phyloP scores from a whole-genome alignment of 2,329 filamentous ascomycete genomes.

The Eutypa lata region DNA sequence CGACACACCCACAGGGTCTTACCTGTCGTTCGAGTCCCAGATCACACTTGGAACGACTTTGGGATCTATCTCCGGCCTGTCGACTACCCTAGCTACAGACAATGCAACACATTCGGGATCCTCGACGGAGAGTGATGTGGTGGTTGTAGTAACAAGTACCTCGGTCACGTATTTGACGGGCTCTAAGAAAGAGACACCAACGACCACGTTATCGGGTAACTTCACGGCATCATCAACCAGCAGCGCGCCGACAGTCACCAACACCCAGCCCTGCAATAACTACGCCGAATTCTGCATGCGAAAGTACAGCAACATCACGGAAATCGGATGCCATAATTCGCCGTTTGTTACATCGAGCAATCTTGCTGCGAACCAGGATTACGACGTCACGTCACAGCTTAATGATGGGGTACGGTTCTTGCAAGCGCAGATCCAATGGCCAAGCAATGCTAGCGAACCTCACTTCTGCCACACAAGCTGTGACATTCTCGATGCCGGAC shows the following conservation, averaged over 20 bases:
- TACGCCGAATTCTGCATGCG: conserved; percentile 73
- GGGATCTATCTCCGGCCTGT: conserved; percentile 22
- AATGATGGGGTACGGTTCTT: conserved; percentile 71
- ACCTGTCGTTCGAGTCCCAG: conserved; percentile 41
- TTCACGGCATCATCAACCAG: conserved; percentile 41
- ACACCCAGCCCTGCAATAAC: conserved; percentile 78
- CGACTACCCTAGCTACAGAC: conserved; percentile 24
- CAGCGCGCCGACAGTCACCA: conserved; percentile 48
- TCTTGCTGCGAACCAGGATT: conserved; percentile 71
- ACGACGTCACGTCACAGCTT: conserved; percentile 66
- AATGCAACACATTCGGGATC: conserved; percentile 29
- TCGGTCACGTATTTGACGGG: conserved; percentile 43
- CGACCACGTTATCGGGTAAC: conserved; percentile 40
- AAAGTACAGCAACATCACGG: conserved; percentile 78
- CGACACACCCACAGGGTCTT: conserved; percentile 41
- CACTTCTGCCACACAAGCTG: conserved; percentile 87
- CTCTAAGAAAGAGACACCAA: conserved; percentile 35
- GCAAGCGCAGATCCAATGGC: conserved; percentile 62
- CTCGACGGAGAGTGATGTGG: conserved; percentile 22
- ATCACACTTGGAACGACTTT: conserved; percentile 34
- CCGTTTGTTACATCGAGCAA: conserved; percentile 71
- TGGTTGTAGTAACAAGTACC: conserved; percentile 12
- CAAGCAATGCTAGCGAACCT: conserved; percentile 44
- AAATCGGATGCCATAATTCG: conserved; percentile 77
- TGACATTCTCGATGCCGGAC: conserved; percentile 75